Conservation (phyloP, 257 asterid genomes). For the Nicotiana paniculata region DNA sequence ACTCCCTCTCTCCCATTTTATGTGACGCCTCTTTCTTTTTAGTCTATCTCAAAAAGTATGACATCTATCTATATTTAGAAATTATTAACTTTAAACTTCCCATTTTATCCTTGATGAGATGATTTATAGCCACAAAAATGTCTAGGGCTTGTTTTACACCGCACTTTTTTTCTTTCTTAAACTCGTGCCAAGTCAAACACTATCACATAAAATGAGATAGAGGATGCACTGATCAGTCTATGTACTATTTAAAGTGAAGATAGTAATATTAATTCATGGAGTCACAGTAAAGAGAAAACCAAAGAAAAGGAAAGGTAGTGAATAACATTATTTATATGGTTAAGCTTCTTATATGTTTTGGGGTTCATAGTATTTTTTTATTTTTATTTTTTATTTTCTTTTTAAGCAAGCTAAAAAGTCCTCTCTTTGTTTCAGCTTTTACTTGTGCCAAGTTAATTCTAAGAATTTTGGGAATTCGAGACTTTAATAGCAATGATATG, state of each 20-base stretch:
- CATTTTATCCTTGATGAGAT: no score
- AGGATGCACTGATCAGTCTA: neutral
- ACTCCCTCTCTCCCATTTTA: no score
- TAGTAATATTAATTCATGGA: neutral
- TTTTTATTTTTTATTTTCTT: neutral
- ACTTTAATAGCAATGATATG: no score
- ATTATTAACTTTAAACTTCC: no score
- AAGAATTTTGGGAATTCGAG: neutral
- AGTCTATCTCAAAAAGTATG: no score
- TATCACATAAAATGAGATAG: no score
- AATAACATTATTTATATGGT: neutral
- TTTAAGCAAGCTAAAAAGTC: neutral
- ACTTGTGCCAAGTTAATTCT: neutral
- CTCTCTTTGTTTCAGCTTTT: neutral
- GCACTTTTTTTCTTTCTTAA: no score
- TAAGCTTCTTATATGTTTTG: neutral
- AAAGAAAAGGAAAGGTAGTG: neutral
- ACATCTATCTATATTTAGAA: no score
- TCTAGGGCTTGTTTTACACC: no score
- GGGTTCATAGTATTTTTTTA: neutral
- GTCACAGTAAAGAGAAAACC: neutral
- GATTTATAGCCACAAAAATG: no score
- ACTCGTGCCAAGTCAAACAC: no score
- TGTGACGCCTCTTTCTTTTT: no score
- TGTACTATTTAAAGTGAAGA: neutral